Conservation (phyloP, 2,329 filamentous ascomycete genomes). For the Thelonectria olida region DNA sequence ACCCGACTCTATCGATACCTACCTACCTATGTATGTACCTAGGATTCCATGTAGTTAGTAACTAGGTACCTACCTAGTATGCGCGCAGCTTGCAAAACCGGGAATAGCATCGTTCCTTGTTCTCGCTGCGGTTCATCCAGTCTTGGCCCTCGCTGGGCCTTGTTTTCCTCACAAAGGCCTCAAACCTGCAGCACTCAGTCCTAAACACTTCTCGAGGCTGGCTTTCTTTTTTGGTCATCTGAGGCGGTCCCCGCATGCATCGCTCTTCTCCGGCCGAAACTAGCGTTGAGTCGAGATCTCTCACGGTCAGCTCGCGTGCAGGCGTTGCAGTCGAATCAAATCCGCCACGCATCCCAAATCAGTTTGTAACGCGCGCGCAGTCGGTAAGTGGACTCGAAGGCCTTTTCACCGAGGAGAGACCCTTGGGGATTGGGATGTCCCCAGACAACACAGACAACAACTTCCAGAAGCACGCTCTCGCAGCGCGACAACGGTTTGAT, state of each 20-base stretch:
- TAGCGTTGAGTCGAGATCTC: conserved; percentile 5
- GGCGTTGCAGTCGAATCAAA: conserved; percentile 5
- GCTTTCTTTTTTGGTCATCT: too few relatives aligned
- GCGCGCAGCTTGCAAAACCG: background rate
- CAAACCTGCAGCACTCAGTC: too few relatives aligned
- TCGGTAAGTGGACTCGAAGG: too few relatives aligned
- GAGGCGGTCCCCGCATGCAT: background rate
- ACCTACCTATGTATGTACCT: too few relatives aligned
- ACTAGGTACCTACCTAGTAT: too few relatives aligned
- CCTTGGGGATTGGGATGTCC: too few relatives aligned
- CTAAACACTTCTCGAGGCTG: too few relatives aligned
- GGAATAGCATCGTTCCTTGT: background rate
- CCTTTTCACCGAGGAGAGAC: too few relatives aligned
- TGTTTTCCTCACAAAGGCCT: background rate
- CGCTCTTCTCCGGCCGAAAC: background rate
- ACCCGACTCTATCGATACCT: conserved; percentile 2
- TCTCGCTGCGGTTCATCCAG: conserved; percentile 3
- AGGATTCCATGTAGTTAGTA: too few relatives aligned
- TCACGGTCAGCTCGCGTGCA: background rate
- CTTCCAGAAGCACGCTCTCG: conserved; percentile 8
- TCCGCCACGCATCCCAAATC: background rate
- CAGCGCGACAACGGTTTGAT: conserved; percentile 17
- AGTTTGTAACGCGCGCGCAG: conserved; percentile 4
- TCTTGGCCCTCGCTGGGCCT: background rate
- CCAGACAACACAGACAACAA: background rate